These are phyloP conservation scores for Aureobasidium vineae DNA, from an alignment of 2,329 filamentous ascomycete species.

Conservation along the genomic window DNA sequence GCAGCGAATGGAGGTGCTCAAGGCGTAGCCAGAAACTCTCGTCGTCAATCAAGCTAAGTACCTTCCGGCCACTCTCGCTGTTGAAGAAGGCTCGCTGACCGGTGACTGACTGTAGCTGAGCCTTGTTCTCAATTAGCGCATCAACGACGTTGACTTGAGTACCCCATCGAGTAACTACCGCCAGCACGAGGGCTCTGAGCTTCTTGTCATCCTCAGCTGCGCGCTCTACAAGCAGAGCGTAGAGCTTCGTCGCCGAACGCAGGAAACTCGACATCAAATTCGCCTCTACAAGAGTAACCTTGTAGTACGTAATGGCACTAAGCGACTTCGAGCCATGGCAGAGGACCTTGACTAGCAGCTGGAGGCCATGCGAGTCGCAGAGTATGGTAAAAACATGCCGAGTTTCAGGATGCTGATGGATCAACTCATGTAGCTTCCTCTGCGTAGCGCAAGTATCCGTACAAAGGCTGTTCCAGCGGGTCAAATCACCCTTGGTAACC, in stretches of 20 bases:
- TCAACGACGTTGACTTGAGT: neutral
- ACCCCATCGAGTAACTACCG: neutral
- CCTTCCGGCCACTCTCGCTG: neutral
- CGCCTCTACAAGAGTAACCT: too few species aligned
- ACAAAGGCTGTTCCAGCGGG: neutral
- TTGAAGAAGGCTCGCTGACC: neutral
- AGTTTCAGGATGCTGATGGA: neutral
- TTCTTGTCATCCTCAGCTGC: neutral
- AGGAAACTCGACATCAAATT: too few species aligned
- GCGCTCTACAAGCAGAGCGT: too few species aligned
- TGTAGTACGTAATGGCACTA: too few species aligned
- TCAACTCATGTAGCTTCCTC: neutral
- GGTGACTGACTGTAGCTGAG: neutral
- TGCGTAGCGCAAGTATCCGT: neutral
- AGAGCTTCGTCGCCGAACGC: too few species aligned
- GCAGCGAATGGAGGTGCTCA: neutral
- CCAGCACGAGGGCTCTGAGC: neutral
- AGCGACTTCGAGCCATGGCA: too few species aligned
- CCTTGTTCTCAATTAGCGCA: neutral
- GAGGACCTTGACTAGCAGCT: too few species aligned
- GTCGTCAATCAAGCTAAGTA: neutral
- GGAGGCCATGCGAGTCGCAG: neutral
- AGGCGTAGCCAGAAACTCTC: neutral
- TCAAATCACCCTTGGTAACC: neutral
- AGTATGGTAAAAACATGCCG: neutral